Conservation (phyloP, 176 grass and related monocot genomes). For the Musa troglodytarum region DNA sequence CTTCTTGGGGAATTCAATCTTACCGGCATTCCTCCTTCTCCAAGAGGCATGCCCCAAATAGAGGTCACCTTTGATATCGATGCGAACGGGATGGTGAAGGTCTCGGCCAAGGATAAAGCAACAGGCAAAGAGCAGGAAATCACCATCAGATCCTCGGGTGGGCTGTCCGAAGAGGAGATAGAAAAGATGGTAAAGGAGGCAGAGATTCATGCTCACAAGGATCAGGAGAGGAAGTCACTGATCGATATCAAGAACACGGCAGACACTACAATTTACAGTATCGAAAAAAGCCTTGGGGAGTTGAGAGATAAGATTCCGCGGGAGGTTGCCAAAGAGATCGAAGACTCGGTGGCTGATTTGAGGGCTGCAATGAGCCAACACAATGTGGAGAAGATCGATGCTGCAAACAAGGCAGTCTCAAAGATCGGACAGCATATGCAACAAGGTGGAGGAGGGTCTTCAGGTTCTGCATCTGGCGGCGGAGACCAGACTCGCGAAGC, state of each 20-base stretch:
- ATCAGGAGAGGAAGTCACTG: slow-evolving; percentile 71
- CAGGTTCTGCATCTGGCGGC: background rate
- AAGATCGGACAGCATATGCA: slow-evolving; percentile 57
- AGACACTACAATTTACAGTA: slow-evolving; percentile 75
- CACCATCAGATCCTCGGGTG: slow-evolving; percentile 83
- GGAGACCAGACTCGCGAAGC: too few species aligned
- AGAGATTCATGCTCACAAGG: slow-evolving; percentile 64
- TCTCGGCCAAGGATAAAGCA: slow-evolving; percentile 73
- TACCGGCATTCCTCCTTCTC: slow-evolving; percentile 58
- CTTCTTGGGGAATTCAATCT: slow-evolving; percentile 88
- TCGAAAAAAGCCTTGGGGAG: slow-evolving; percentile 79
- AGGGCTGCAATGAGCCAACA: slow-evolving; percentile 61
- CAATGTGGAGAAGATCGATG: slow-evolving; percentile 68
- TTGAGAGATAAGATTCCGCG: slow-evolving; percentile 75
- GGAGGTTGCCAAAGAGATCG: slow-evolving; percentile 55
- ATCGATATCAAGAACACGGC: slow-evolving; percentile 72
- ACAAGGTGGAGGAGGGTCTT: slow-evolving; percentile 24
- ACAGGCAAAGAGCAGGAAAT: slow-evolving; percentile 84
- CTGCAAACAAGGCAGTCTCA: slow-evolving; percentile 76
- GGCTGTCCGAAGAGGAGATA: slow-evolving; percentile 70
- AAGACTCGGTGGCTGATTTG: slow-evolving; percentile 56
- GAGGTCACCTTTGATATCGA: too few species aligned
- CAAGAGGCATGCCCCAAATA: too few species aligned
- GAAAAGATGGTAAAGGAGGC: slow-evolving; percentile 91
- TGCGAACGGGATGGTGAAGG: slow-evolving; percentile 59